These are phyloP conservation scores for Mortierella sp. DNA, from an alignment of 371 early-diverging fungal genomes.

Conservation along the genomic window DNA sequence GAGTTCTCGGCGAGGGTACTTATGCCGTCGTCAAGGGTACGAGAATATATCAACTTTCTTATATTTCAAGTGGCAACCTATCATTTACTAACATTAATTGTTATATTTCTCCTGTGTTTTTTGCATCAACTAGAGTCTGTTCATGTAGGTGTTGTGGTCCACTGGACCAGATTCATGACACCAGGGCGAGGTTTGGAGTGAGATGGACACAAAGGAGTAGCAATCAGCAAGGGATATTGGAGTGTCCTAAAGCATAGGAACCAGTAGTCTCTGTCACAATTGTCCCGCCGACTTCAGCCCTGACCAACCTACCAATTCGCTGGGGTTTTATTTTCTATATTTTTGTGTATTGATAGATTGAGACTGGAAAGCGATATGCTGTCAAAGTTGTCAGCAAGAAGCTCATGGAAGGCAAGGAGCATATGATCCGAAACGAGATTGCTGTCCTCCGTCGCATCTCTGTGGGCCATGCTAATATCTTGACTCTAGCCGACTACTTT, in stretches of 20 bases:
- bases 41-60: not conserved
- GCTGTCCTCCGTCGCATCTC: constrained; percentile 86
- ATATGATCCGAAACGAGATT: constrained; percentile 93
- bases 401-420: constrained; percentile 88
- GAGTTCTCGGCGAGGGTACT: constrained; percentile 74
- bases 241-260: not conserved
- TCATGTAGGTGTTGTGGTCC: constrained; percentile 58
- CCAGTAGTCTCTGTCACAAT: not conserved
- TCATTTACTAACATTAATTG: not conserved
- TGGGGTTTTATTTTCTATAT: not conserved
- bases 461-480: constrained; percentile 88
- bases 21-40: constrained; percentile 81
- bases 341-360: constrained; percentile 63
- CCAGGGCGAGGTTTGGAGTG: too few relatives aligned
- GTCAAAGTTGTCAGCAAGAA: constrained; percentile 93
- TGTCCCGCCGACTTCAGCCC: not conserved
- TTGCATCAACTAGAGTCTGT: constrained; percentile 52
- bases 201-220: too few relatives aligned
- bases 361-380: constrained; percentile 87
- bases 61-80: too few relatives aligned
- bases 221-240: not conserved
- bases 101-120: too few relatives aligned
- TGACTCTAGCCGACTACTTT: constrained; percentile 91
- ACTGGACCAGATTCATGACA: not conserved
- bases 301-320: too few relatives aligned